Conservation (phyloP, 1,284 basidiomycete species). For the Peniophora sp. region DNA sequence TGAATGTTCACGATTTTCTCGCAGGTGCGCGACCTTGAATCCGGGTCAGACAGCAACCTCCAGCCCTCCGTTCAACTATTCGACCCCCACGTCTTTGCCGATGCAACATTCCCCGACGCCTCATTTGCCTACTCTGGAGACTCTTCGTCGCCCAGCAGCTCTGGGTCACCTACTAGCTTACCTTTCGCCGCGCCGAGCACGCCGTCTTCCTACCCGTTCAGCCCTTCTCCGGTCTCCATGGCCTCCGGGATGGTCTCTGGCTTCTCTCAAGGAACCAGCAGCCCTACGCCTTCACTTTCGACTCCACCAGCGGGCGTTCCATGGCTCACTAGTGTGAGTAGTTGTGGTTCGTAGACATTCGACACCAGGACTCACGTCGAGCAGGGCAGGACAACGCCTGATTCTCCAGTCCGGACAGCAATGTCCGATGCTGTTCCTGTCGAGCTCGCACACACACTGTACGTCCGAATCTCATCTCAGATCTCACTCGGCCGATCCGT, state of each 20-base stretch:
- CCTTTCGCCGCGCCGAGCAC: constrained; percentile 57
- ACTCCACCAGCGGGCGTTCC: constrained; percentile 8
- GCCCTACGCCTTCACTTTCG: constrained; percentile 4
- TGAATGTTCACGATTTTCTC: no score
- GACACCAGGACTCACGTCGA: constrained; percentile 9
- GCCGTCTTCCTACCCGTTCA: constrained; percentile 22
- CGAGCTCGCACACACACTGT: constrained; percentile 63
- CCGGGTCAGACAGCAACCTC: constrained; percentile 21
- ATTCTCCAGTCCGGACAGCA: constrained; percentile 35
- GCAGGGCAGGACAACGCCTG: constrained; percentile 24
- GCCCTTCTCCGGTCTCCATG: constrained; percentile 3
- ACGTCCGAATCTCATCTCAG: constrained; percentile 17
- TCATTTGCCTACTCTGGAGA: constrained; percentile 35
- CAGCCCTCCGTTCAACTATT: constrained; percentile 27
- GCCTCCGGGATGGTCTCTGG: constrained; percentile 7
- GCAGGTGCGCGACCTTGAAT: constrained; percentile 37
- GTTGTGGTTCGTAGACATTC: not conserved
- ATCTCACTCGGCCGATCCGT: not conserved
- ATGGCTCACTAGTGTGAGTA: constrained; percentile 4
- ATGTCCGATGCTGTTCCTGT: constrained; percentile 46
- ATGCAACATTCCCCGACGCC: not conserved
- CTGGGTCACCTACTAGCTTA: constrained; percentile 49
- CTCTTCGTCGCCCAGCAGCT: constrained; percentile 49
- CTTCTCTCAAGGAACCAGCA: no score
- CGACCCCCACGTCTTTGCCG: constrained; percentile 27